phyloP scores from a whole-genome alignment of 768 basidiomycete species.

The Mycena indigotica region DNA sequence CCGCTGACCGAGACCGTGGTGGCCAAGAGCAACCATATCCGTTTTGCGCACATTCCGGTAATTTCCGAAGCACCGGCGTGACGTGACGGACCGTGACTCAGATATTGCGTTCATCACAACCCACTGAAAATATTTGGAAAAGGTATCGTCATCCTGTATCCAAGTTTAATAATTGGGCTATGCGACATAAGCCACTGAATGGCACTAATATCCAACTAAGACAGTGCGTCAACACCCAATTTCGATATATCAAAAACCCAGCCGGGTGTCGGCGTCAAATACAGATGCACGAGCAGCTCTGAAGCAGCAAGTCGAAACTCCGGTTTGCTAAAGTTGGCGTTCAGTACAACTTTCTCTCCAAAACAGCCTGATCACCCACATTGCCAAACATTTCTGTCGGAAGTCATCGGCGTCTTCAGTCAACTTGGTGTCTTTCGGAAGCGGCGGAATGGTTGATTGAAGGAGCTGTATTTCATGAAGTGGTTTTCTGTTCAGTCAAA shows the following conservation, averaged over 20 bases:
- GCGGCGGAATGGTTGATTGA: slow-evolving; percentile 83
- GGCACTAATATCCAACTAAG: too few species aligned
- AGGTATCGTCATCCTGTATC: too few species aligned
- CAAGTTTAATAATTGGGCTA: too few species aligned
- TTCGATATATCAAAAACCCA: too few species aligned
- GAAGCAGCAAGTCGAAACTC: slow-evolving; percentile 78
- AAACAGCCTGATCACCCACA: slow-evolving; percentile 52
- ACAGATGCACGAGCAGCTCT: slow-evolving; percentile 79
- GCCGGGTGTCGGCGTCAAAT: slow-evolving; percentile 67
- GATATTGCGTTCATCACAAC: too few species aligned
- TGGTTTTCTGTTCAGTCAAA: background rate
- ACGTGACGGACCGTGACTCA: too few species aligned
- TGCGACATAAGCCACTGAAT: too few species aligned
- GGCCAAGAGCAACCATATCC: background rate
- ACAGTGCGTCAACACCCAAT: too few species aligned
- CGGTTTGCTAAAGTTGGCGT: slow-evolving; percentile 60
- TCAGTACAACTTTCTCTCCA: background rate
- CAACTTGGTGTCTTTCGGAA: slow-evolving; percentile 80
- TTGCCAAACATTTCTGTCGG: slow-evolving; percentile 84
- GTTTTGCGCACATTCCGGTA: too few species aligned
- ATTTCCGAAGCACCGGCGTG: too few species aligned
- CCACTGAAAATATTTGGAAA: too few species aligned
- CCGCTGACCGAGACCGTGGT: background rate
- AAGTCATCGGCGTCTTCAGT: slow-evolving; percentile 85
- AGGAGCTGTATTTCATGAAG: slow-evolving; percentile 59